These are phyloP conservation scores for Neopestalotiopsis sp. DNA, from an alignment of 2,329 filamentous ascomycete species.

Conservation along the genomic window DNA sequence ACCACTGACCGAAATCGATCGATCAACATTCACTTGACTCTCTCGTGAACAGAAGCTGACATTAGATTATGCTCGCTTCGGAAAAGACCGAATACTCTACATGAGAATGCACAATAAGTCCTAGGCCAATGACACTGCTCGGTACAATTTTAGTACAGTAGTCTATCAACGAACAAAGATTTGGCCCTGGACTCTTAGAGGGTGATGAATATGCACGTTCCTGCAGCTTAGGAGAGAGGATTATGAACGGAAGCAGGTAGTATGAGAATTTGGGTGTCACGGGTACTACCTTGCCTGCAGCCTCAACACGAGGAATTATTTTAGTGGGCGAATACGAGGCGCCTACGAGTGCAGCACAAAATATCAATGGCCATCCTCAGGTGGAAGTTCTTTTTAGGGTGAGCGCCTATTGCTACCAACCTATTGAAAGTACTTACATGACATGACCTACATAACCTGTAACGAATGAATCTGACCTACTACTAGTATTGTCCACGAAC, in stretches of 20 bases:
- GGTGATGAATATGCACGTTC: background rate
- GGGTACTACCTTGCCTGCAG: conserved; percentile 10
- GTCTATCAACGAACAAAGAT: no score
- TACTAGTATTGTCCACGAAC: background rate
- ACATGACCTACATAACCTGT: background rate
- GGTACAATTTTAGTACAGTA: no score
- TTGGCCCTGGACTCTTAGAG: background rate
- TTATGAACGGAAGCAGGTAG: background rate
- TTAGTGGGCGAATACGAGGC: conserved; percentile 17
- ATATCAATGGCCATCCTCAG: conserved; percentile 12
- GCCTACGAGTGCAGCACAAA: conserved; percentile 7
- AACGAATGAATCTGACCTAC: background rate
- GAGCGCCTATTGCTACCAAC: background rate
- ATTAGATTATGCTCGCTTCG: background rate
- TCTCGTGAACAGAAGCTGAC: background rate
- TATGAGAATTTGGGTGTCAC: background rate
- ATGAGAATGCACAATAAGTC: background rate
- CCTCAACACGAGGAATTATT: conserved; percentile 1
- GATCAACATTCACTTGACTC: background rate
- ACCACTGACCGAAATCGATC: background rate
- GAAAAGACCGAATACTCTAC: background rate
- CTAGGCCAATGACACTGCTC: no score
- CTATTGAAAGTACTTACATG: background rate
- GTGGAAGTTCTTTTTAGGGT: conserved; percentile 2
- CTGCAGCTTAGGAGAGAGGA: background rate